phyloP scores from a whole-genome alignment of 768 basidiomycete genomes.

The Boletus fagicola region DNA sequence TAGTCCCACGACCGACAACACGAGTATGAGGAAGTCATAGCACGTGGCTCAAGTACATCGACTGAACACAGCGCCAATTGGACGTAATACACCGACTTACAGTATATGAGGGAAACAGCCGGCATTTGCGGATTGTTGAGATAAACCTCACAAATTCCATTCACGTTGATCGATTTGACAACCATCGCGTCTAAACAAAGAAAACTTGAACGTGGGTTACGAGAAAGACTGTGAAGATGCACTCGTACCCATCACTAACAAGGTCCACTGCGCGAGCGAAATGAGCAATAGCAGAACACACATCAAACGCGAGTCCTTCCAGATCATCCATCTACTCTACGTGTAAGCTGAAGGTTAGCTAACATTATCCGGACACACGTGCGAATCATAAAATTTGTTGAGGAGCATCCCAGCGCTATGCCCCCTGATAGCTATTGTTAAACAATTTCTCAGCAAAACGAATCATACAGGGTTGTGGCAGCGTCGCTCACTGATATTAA shows the following conservation, averaged over 20 bases:
- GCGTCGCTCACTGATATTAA: slow-evolving; percentile 5
- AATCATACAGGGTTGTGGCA: too few relatives aligned
- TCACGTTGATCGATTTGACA: background rate
- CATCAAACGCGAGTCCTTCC: slow-evolving; percentile 19
- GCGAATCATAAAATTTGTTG: slow-evolving; percentile 24
- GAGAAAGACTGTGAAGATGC: background rate
- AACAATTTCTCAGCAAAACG: background rate
- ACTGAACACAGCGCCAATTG: background rate
- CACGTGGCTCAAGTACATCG: slow-evolving; percentile 9
- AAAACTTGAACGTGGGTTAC: background rate
- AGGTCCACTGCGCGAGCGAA: slow-evolving; percentile 20
- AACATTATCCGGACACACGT: slow-evolving; percentile 13
- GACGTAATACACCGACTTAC: slow-evolving; percentile 2
- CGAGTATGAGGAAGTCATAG: slow-evolving; percentile 21
- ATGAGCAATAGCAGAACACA: slow-evolving; percentile 11
- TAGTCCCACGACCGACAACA: slow-evolving; percentile 18
- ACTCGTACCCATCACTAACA: slow-evolving; percentile 13
- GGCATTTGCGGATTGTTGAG: background rate
- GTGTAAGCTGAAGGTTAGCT: background rate
- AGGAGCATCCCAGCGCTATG: slow-evolving; percentile 19
- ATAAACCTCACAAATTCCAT: background rate
- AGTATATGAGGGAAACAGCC: slow-evolving; percentile 7
- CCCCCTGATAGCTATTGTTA: slow-evolving; percentile 1
- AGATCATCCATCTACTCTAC: slow-evolving; percentile 23
- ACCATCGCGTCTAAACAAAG: slow-evolving; percentile 4